phyloP scores from a whole-genome alignment of 75 land plant species.

The Pinus tabuliformis region DNA sequence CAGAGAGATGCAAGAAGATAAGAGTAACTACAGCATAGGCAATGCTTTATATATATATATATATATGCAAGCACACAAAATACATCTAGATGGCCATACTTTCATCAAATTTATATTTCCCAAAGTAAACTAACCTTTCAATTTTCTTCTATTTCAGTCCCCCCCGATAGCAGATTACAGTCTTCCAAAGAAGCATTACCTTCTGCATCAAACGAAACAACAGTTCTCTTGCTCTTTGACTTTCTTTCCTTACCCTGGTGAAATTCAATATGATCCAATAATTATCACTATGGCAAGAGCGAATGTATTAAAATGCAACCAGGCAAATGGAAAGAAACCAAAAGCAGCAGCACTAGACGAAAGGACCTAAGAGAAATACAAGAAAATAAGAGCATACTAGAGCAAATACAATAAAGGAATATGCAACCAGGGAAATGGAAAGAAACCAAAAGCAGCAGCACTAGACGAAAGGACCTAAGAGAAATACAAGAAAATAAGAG shows the following conservation, averaged over 20 bases:
- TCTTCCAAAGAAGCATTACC: constrained; percentile 87
- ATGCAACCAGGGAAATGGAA: background rate
- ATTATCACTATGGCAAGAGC: too few species aligned
- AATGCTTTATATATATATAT: too few species aligned
- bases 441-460: background rate
- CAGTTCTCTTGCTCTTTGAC: constrained; percentile 60
- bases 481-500: background rate
- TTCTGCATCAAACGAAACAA: constrained; percentile 73
- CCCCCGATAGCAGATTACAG: too few species aligned
- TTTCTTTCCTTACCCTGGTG: constrained; percentile 67
- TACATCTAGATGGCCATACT: too few species aligned
- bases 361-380: background rate
- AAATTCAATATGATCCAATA: background rate
- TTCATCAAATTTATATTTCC: too few species aligned
- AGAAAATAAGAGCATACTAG: background rate
- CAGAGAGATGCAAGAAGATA: background rate
- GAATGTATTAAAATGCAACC: background rate
- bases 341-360: background rate
- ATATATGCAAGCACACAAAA: too few species aligned
- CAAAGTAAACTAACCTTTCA: too few species aligned
- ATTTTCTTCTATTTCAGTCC: too few species aligned
- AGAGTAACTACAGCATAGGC: background rate
- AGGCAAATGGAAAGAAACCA: background rate
- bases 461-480: background rate
- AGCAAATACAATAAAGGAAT: background rate